Base-by-base conservation (phyloP, 495 filamentous ascomycete genomes). In the Hypoxylon fragiforme region DNA sequence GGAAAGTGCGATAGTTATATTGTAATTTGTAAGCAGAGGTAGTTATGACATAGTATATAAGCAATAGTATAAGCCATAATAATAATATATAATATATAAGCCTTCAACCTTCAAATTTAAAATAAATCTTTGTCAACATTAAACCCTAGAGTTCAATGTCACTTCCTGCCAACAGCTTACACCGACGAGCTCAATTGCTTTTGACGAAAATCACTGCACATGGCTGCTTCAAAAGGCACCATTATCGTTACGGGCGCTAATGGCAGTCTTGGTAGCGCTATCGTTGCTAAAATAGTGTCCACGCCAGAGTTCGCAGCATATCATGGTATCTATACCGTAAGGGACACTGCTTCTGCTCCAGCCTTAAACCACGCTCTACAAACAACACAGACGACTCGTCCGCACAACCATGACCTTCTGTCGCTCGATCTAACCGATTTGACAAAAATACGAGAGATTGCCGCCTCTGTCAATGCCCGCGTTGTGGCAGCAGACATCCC, bases 221-320 rank as follows among this genome's bases (percentile, higher is more conserved):
- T 34, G 31, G 3, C 31, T 3, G 13, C 31, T 12, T 3, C 31
- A 7, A 44, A 49, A 18, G 45, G 45, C 1, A 60, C 50, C 14
- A 50, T 64, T 12, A 16, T 64, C 3, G 42, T 64, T 4, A 64
- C 61, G 1, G 61, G 61, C 8, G 55, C 61, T 8, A 64, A 64
- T 38, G 61, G 61, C 7, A 37, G 50, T 71, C 21, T 73, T 74
- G 81, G 19, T 73, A 75, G 30, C 71, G 78, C 60, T 66, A 76
- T 55, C 66, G 77, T 18, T 62, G 75, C 46, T 69, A 72, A 57
- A 57, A 79, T 49, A 66, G 77, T 40, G 68, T 70, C 64, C 41
- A 46, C 54, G 26, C 70, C 70, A 12, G 47, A 70, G 3, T 58
- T 66, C 20, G 54, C 64, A 5, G 39, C 44, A 67, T 50, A 63